Percentiles rank a stretch among this genome's conserved stretches.
phyloP scores from a whole-genome alignment of 345 rosid genomes.

The Hibiscus syriacus region DNA sequence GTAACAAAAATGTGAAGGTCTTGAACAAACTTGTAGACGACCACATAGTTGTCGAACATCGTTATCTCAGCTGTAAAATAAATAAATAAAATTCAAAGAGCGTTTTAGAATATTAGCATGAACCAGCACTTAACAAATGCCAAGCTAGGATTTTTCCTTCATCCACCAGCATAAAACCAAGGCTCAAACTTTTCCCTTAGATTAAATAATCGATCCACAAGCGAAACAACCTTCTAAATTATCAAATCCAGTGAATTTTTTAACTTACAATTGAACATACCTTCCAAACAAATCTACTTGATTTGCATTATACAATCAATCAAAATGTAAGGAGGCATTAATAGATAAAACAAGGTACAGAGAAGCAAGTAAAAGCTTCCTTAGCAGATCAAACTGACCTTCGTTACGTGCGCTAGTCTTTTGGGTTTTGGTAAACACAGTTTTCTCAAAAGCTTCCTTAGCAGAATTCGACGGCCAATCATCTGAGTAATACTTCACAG shows the following conservation, averaged over 20 bases:
- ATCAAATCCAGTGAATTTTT: not conserved
- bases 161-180: not conserved
- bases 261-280: not conserved
- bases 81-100: not conserved
- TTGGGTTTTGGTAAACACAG: slow-evolving; percentile 59
- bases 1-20: slow-evolving; percentile 88
- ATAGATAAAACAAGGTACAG: too few relatives aligned
- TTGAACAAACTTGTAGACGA: slow-evolving; percentile 75
- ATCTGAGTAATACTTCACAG: slow-evolving; percentile 61
- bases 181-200: not conserved
- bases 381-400: slow-evolving; percentile 30
- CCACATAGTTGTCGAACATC: slow-evolving; percentile 52
- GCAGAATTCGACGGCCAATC: slow-evolving; percentile 77
- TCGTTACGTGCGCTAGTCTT: slow-evolving; percentile 69
- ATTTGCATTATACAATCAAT: not conserved
- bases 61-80: slow-evolving; percentile 65
- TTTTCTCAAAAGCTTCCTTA: slow-evolving; percentile 71
- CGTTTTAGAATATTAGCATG: not conserved
- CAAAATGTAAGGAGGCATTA: too few relatives aligned
- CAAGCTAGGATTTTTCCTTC: not conserved
- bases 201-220: not conserved
- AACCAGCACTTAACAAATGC: not conserved
- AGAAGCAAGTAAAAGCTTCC: not conserved
- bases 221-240: not conserved
- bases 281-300: not conserved